Conservation (phyloP, 495 filamentous ascomycete species). For the Amniculicola lignicola region DNA sequence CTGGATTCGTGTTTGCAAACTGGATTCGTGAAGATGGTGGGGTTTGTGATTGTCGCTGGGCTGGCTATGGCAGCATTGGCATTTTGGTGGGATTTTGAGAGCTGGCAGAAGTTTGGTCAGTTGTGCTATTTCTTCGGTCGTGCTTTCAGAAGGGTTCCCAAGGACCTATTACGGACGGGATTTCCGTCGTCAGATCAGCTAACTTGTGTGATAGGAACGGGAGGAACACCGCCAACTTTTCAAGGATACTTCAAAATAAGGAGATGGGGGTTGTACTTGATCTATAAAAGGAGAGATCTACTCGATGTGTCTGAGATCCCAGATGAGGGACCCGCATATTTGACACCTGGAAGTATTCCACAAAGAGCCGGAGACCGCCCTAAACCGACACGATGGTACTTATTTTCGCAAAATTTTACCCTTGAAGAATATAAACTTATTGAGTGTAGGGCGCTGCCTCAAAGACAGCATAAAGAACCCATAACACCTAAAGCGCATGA, state of each 20-base stretch:
- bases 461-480: slow-evolving; percentile 11
- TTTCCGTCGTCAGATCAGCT: too few species aligned
- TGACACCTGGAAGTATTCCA: background rate
- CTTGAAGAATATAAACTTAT: background rate
- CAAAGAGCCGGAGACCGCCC: slow-evolving; percentile 3
- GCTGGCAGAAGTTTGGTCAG: slow-evolving; percentile 4
- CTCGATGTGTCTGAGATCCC: slow-evolving; percentile 35
- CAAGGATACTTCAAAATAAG: slow-evolving; percentile 65
- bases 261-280: slow-evolving; percentile 50
- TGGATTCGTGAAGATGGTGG: background rate
- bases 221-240: slow-evolving; percentile 73
- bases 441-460: slow-evolving; percentile 23
- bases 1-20: too few species aligned
- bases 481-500: slow-evolving; percentile 9
- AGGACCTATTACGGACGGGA: too few species aligned
- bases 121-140: background rate
- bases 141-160: background rate
- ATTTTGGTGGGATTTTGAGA: slow-evolving; percentile 2
- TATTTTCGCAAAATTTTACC: background rate
- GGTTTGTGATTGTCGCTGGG: background rate
- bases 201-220: slow-evolving; percentile 35
- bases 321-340: slow-evolving; percentile 43
- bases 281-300: slow-evolving; percentile 50
- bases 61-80: background rate
- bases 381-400: slow-evolving; percentile 12